These are phyloP conservation scores for Thalia dealbata DNA, from an alignment of 176 grass and related monocot genomes.

Conservation along the genomic window DNA sequence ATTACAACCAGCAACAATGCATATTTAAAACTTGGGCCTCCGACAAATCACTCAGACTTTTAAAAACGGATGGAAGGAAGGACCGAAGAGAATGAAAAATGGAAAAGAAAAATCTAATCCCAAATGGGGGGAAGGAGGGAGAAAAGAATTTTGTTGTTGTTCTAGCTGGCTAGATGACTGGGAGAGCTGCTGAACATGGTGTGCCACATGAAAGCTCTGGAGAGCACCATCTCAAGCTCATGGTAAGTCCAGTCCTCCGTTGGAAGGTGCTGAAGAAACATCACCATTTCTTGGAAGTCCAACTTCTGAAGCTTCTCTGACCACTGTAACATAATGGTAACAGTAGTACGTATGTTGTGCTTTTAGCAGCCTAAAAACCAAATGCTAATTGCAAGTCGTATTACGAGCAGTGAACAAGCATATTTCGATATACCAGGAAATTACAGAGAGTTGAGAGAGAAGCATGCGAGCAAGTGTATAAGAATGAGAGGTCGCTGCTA, in stretches of 20 bases:
- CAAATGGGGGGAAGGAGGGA: neutral
- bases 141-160: neutral
- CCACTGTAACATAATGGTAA: slow-evolving; percentile 50
- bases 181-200: slow-evolving; percentile 85
- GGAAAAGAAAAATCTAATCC: neutral
- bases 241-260: slow-evolving; percentile 88
- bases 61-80: neutral
- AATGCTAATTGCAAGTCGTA: too few species aligned
- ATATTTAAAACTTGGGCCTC: too few species aligned
- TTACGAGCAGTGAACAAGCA: too few species aligned
- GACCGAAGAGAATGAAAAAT: neutral
- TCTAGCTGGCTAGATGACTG: slow-evolving; percentile 61
- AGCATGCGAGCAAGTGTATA: too few species aligned
- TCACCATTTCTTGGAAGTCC: slow-evolving; percentile 98
- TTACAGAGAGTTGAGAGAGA: too few species aligned
- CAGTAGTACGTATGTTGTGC: slow-evolving; percentile 1
- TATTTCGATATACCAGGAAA: too few species aligned
- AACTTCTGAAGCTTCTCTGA: slow-evolving; percentile 83
- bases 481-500: too few species aligned
- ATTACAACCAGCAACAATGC: too few species aligned
- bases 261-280: slow-evolving; percentile 92
- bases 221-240: slow-evolving; percentile 84
- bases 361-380: too few species aligned
- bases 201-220: slow-evolving; percentile 93
- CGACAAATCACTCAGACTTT: too few species aligned